These are phyloP conservation scores for Pseudocercospora fijiensis DNA, from an alignment of 2,329 filamentous ascomycete genomes.

Conservation along the genomic window DNA sequence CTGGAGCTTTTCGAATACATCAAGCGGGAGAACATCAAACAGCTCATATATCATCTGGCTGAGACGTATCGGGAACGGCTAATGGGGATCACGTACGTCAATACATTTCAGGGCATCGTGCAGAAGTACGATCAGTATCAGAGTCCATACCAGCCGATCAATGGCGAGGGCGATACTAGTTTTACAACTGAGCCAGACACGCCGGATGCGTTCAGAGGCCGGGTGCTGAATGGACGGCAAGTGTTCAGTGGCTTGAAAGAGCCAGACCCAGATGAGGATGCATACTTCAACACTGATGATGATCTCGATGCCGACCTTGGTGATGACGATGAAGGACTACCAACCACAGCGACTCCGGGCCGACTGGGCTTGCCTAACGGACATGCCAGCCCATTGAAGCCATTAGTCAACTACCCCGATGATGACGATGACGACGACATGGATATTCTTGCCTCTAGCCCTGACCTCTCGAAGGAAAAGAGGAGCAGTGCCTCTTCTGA, in stretches of 20 bases:
- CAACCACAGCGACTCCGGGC: conserved; percentile 25
- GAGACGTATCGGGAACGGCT: conserved; percentile 79
- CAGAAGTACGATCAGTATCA: conserved; percentile 75
- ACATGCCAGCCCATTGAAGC: conserved; percentile 61
- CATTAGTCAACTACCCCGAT: conserved; percentile 87
- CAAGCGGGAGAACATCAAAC: conserved; percentile 73
- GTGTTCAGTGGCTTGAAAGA: conserved; percentile 71
- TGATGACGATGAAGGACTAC: conserved; percentile 38
- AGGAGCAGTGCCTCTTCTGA: conserved; percentile 35
- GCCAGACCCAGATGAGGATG: conserved; percentile 80
- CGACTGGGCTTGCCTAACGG: conserved; percentile 56
- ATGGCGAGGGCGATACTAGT: conserved; percentile 59
- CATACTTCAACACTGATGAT: conserved; percentile 89
- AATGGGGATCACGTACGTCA: conserved; percentile 73
- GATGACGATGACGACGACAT: conserved; percentile 73
- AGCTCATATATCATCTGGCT: conserved; percentile 78
- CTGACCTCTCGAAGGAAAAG: conserved; percentile 39
- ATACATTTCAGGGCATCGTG: conserved; percentile 77
- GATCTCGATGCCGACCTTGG: conserved; percentile 69
- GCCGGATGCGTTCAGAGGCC: conserved; percentile 43
- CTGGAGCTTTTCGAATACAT: conserved; percentile 93
- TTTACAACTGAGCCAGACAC: conserved; percentile 68
- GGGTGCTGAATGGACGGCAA: conserved; percentile 54
- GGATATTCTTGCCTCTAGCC: conserved; percentile 54
- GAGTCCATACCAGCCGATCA: conserved; percentile 44